These are phyloP conservation scores for Samsoniella hepiali DNA, from an alignment of 2,329 filamentous ascomycete species.

Conservation along the genomic window DNA sequence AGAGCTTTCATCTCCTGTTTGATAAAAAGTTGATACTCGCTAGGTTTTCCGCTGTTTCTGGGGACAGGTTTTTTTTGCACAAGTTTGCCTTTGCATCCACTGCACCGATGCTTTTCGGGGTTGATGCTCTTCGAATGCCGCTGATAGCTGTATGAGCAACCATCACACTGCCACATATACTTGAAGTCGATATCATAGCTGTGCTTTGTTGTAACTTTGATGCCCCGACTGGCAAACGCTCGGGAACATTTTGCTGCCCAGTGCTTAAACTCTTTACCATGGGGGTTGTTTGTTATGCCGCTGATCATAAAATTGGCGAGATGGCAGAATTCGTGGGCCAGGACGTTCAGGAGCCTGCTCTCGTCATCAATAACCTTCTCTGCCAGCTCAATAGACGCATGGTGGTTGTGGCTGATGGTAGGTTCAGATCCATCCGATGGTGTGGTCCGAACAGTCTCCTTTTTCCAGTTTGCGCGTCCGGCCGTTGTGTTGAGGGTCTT, in stretches of 20 bases:
- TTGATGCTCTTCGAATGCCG: slow-evolving; percentile 86
- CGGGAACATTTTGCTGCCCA: slow-evolving; percentile 60
- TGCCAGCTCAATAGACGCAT: slow-evolving; percentile 83
- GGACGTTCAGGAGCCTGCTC: slow-evolving; percentile 75
- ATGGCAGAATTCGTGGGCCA: slow-evolving; percentile 98
- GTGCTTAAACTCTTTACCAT: slow-evolving; percentile 78
- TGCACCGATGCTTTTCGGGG: slow-evolving; percentile 67
- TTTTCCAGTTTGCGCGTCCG: slow-evolving; percentile 70
- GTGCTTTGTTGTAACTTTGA: slow-evolving; percentile 87
- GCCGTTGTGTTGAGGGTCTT: slow-evolving; percentile 79
- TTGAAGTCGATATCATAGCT: slow-evolving; percentile 88
- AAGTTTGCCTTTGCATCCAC: slow-evolving; percentile 67
- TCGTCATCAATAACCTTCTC: slow-evolving; percentile 82
- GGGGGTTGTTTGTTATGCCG: slow-evolving; percentile 70
- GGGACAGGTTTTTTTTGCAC: slow-evolving; percentile 79
- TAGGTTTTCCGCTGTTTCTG: slow-evolving; percentile 30
- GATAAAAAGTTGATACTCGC: slow-evolving; percentile 52
- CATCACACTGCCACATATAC: slow-evolving; percentile 77
- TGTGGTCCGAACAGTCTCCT: slow-evolving; percentile 48
- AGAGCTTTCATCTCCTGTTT: slow-evolving; percentile 65
- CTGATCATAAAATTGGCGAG: slow-evolving; percentile 87
- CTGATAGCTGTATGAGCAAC: slow-evolving; percentile 70
- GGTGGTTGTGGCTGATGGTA: slow-evolving; percentile 43
- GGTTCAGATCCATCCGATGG: slow-evolving; percentile 26
- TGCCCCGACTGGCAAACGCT: slow-evolving; percentile 58